Conservation (phyloP, 495 filamentous ascomycete genomes). For the Apodospora peruviana region DNA sequence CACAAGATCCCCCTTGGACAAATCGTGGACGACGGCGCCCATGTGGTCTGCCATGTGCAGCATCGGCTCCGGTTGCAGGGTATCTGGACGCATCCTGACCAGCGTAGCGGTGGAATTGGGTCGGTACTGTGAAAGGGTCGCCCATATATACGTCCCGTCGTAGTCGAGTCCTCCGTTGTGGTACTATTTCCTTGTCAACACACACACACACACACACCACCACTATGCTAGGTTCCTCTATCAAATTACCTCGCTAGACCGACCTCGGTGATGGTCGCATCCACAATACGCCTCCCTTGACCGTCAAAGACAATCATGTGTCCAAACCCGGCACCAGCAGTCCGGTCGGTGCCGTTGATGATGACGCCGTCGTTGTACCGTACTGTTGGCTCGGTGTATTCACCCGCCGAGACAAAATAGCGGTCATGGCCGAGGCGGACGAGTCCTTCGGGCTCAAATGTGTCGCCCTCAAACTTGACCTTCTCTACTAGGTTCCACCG, state of each 20-base stretch:
- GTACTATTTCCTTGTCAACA: too few species aligned
- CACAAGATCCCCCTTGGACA: conserved; percentile 19
- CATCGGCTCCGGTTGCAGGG: conserved; percentile 18
- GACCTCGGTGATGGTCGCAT: conserved; percentile 23
- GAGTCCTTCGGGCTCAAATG: conserved; percentile 34
- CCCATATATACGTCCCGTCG: conserved; percentile 35
- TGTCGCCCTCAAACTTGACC: conserved; percentile 29
- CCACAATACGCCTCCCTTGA: conserved; percentile 27
- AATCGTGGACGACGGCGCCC: conserved; percentile 30
- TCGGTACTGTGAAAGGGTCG: conserved; percentile 28
- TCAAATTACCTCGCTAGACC: conserved; percentile 7
- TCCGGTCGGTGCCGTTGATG: conserved; percentile 29
- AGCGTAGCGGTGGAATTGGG: conserved; percentile 34
- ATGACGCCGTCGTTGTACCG: conserved; percentile 19
- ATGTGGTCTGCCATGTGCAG: conserved; percentile 28
- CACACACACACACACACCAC: too few species aligned
- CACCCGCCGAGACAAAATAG: conserved; percentile 26
- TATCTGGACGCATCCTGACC: conserved; percentile 25
- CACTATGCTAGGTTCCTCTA: background rate
- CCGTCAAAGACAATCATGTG: conserved; percentile 30
- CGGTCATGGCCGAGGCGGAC: conserved; percentile 26
- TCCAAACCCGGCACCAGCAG: conserved; percentile 25
- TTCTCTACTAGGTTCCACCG: conserved; percentile 28
- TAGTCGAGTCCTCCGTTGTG: conserved; percentile 36
- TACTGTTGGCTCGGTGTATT: conserved; percentile 20